These are phyloP conservation scores for Vickermania ingenoplastis DNA, from an alignment of 208 protist species.

Conservation along the genomic window DNA sequence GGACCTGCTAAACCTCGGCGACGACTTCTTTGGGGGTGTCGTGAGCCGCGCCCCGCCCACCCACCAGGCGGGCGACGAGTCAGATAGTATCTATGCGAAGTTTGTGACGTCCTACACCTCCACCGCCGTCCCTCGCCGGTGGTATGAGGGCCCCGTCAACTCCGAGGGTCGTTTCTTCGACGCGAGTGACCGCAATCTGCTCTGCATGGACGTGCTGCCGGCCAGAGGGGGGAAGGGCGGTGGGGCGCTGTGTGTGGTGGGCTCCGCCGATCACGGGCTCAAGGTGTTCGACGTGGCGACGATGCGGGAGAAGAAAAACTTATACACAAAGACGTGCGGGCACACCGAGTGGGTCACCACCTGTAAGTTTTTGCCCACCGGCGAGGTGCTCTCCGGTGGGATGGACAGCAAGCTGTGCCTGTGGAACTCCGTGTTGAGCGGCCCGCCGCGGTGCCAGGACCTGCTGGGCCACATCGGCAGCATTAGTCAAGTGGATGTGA, in stretches of 20 bases:
- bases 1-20: conserved; percentile 45
- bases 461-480: conserved; percentile 72
- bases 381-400: conserved; percentile 71
- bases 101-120: conserved; percentile 9
- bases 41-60: conserved; percentile 10
- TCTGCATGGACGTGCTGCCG: conserved; percentile 77
- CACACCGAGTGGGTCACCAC: conserved; percentile 87
- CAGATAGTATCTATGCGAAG: conserved; percentile 9
- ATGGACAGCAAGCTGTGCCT: conserved; percentile 89
- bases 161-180: conserved; percentile 44
- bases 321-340: conserved; percentile 69
- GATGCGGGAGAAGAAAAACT: conserved; percentile 34
- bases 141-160: conserved; percentile 38
- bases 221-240: background rate
- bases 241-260: conserved; percentile 44
- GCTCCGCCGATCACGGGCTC: conserved; percentile 79
- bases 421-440: conserved; percentile 41
- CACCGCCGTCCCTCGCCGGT: conserved; percentile 13
- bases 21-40: conserved; percentile 42
- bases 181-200: conserved; percentile 71
- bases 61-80: background rate
- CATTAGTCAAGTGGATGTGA: conserved; percentile 74
- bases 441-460: conserved; percentile 56
- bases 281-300: conserved; percentile 68
- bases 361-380: conserved; percentile 53